Conservation (phyloP, 2,329 filamentous ascomycete species). For the Macrophomina tecta region DNA sequence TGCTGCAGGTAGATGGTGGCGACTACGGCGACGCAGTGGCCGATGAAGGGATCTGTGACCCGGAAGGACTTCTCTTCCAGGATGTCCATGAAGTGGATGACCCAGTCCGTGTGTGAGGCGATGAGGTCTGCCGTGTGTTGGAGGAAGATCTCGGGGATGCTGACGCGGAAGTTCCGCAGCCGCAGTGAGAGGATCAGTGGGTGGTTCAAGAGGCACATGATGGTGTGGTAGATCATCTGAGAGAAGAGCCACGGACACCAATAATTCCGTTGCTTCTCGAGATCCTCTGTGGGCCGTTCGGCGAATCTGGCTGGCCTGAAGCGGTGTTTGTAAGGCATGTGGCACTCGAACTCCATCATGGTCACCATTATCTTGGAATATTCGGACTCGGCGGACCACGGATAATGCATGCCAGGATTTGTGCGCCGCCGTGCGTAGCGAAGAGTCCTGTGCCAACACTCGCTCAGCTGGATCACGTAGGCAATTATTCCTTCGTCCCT, state of each 20-base stretch:
- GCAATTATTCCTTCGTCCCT: constrained; percentile 51
- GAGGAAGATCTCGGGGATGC: constrained; percentile 61
- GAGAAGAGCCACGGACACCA: constrained; percentile 61
- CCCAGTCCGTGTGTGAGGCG: constrained; percentile 59
- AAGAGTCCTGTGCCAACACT: constrained; percentile 56
- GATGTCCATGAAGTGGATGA: constrained; percentile 59
- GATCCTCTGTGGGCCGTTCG: constrained; percentile 48
- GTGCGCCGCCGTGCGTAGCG: constrained; percentile 56
- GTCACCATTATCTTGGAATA: constrained; percentile 58
- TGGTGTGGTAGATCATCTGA: constrained; percentile 61
- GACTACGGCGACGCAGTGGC: constrained; percentile 59
- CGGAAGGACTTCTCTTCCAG: constrained; percentile 53
- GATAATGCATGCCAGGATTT: constrained; percentile 50
- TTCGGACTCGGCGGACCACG: constrained; percentile 59
- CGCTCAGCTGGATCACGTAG: constrained; percentile 54
- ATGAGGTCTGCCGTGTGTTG: constrained; percentile 61
- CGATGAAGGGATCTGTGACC: constrained; percentile 55
- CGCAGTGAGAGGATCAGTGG: constrained; percentile 60
- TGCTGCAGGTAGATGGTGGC: constrained; percentile 62
- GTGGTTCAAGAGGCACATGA: constrained; percentile 61
- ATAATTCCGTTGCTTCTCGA: constrained; percentile 56
- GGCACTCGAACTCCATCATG: constrained; percentile 60
- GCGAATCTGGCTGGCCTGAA: constrained; percentile 58
- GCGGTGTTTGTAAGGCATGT: constrained; percentile 57
- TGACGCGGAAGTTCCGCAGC: constrained; percentile 59